Evolutionary conservation across 2,329 filamentous ascomycete genomes (phyloP).

Genomic region (Trichoderma simmonsii): DNA sequence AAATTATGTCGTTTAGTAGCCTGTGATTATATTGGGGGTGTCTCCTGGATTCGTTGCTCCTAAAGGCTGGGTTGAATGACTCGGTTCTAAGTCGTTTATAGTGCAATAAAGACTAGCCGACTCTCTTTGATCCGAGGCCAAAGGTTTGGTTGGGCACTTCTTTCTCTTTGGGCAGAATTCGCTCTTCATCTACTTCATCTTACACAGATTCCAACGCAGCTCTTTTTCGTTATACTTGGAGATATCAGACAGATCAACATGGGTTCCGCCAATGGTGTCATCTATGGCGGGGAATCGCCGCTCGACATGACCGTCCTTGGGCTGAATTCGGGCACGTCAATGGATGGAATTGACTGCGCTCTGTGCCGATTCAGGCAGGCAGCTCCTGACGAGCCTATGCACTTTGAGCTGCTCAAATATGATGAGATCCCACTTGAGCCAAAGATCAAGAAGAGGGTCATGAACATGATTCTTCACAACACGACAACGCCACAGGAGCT

Average conservation of each 20-base stretch:
- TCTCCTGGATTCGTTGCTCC: not conserved
- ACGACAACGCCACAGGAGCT: constrained; percentile 51
- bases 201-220: not conserved
- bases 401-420: constrained; percentile 56
- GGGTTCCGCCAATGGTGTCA: constrained; percentile 1
- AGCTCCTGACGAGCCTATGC: constrained; percentile 49
- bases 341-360: constrained; percentile 58
- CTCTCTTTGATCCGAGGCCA: not conserved
- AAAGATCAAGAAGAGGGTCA: constrained; percentile 53
- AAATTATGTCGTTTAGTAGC: constrained; percentile 3
- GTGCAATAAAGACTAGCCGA: not conserved
- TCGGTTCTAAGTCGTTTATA: not conserved
- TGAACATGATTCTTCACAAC: constrained; percentile 55
- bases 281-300: constrained; percentile 10
- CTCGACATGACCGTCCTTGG: constrained; percentile 54
- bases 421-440: constrained; percentile 53
- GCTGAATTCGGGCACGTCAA: constrained; percentile 47
- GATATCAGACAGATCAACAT: not conserved
- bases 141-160: not conserved
- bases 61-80: not conserved
- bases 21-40: not conserved
- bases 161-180: not conserved
- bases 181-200: not conserved
- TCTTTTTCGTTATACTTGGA: not conserved
- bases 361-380: constrained; percentile 55